Conservation (phyloP, 2,329 filamentous ascomycete species). For the Ambrosiella cleistominuta region DNA sequence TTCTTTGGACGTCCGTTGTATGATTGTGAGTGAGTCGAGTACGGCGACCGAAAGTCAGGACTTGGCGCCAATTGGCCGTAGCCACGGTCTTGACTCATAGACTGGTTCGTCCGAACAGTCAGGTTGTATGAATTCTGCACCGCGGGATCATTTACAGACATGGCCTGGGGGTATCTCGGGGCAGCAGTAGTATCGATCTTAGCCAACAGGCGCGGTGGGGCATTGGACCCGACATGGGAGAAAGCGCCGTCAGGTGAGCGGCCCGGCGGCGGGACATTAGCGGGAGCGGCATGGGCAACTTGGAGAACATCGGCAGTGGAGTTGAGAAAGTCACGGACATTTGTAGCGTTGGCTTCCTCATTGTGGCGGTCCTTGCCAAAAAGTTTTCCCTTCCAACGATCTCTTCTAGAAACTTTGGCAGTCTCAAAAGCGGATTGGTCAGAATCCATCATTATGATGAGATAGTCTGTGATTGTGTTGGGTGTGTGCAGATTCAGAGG, state of each 20-base stretch:
- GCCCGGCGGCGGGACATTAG: constrained; percentile 13
- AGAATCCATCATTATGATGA: constrained; percentile 10
- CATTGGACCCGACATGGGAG: constrained; percentile 14
- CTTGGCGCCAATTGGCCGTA: constrained; percentile 24
- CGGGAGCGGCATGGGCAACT: constrained; percentile 31
- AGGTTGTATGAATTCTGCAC: constrained; percentile 3
- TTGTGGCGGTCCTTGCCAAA: constrained; percentile 29
- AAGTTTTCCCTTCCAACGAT: constrained; percentile 46
- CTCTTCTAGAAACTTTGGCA: constrained; percentile 29
- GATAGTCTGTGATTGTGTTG: not conserved
- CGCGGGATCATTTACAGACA: constrained; percentile 2
- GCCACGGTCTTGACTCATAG: constrained; percentile 26
- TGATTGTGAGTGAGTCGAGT: constrained; percentile 16
- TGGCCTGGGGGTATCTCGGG: constrained; percentile 36
- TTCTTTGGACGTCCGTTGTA: constrained; percentile 22
- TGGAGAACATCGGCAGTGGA: constrained; percentile 35
- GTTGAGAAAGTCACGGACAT: constrained; percentile 42
- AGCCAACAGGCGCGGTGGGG: constrained; percentile 18
- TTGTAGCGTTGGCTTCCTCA: constrained; percentile 23
- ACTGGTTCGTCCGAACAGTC: constrained; percentile 6
- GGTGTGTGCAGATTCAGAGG: not conserved
- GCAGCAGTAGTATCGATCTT: constrained; percentile 38
- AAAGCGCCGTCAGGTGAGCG: constrained; percentile 20
- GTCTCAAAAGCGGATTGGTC: constrained; percentile 25
- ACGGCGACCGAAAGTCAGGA: constrained; percentile 23